A percentile compares a stretch with the other conserved stretches of the same genome.
These are phyloP conservation scores for Spiromastix sp. DNA, from an alignment of 2,329 filamentous ascomycete genomes.

Conservation along the genomic window DNA sequence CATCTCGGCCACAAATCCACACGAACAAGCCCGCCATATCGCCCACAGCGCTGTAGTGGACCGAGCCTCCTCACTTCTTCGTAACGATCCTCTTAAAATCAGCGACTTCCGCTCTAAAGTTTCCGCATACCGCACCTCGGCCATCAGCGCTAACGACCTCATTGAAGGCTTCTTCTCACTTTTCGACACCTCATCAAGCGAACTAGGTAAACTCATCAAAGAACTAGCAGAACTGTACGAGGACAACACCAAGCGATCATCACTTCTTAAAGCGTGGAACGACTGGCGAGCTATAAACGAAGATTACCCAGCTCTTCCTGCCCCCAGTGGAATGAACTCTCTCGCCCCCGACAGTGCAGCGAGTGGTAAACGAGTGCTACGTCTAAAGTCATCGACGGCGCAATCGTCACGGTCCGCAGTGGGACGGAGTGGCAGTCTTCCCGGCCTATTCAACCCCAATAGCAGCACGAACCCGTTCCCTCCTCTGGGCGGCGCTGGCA, in stretches of 20 bases:
- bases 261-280: slow-evolving; percentile 75
- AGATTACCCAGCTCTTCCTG: slow-evolving; percentile 82
- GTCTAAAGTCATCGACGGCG: slow-evolving; percentile 58
- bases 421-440: slow-evolving; percentile 46
- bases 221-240: slow-evolving; percentile 92
- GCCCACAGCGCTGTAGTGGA: slow-evolving; percentile 80
- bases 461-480: slow-evolving; percentile 34
- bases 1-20: slow-evolving; percentile 46
- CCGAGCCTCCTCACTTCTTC: slow-evolving; percentile 69
- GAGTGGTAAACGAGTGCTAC: slow-evolving; percentile 52
- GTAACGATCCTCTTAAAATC: slow-evolving; percentile 66
- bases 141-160: slow-evolving; percentile 62
- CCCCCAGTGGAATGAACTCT: slow-evolving; percentile 55
- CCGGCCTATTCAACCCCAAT: slow-evolving; percentile 25
- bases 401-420: slow-evolving; percentile 54
- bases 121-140: slow-evolving; percentile 62
- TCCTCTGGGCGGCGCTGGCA: slow-evolving; percentile 22
- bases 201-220: slow-evolving; percentile 79
- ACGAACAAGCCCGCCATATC: slow-evolving; percentile 69
- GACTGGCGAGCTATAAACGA: slow-evolving; percentile 95
- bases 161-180: slow-evolving; percentile 81
- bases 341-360: slow-evolving; percentile 46
- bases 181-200: slow-evolving; percentile 69
- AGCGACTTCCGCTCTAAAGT: slow-evolving; percentile 68
- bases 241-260: slow-evolving; percentile 61